Evolutionary conservation across 2,329 filamentous ascomycete genomes (phyloP).

Genomic region (Bipolaris bicolor): DNA sequence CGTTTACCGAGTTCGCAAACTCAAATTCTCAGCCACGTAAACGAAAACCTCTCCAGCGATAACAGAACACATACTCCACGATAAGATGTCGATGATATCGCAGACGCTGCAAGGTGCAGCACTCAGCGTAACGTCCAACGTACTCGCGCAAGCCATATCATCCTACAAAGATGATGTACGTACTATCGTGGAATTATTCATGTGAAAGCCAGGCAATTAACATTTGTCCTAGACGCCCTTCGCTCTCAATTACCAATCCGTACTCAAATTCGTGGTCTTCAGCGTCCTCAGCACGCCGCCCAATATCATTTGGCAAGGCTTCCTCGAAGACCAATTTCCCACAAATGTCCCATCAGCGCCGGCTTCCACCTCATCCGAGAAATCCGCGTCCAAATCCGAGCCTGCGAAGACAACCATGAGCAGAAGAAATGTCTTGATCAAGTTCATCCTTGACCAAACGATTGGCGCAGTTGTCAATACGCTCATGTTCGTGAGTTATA

Average conservation of each 20-base stretch:
- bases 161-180: constrained; percentile 66
- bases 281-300: constrained; percentile 75
- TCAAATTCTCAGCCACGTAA: background rate
- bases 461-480: constrained; percentile 70
- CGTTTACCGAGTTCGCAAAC: background rate
- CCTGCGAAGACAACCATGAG: constrained; percentile 52
- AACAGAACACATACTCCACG: background rate
- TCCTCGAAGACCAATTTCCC: constrained; percentile 76
- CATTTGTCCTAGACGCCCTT: constrained; percentile 59
- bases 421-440: constrained; percentile 68
- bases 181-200: background rate
- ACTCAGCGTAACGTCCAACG: constrained; percentile 71
- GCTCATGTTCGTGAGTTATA: constrained; percentile 65
- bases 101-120: constrained; percentile 66
- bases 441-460: constrained; percentile 73
- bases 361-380: constrained; percentile 29
- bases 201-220: constrained; percentile 10
- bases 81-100: constrained; percentile 42
- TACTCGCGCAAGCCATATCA: constrained; percentile 73
- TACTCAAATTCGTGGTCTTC: constrained; percentile 80
- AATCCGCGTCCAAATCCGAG: constrained; percentile 38
- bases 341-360: constrained; percentile 53
- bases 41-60: background rate
- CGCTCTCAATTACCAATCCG: constrained; percentile 67
- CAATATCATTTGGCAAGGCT: constrained; percentile 87